phyloP scores from a whole-genome alignment of 208 protist species.

The Wallacemonas sp. region DNA sequence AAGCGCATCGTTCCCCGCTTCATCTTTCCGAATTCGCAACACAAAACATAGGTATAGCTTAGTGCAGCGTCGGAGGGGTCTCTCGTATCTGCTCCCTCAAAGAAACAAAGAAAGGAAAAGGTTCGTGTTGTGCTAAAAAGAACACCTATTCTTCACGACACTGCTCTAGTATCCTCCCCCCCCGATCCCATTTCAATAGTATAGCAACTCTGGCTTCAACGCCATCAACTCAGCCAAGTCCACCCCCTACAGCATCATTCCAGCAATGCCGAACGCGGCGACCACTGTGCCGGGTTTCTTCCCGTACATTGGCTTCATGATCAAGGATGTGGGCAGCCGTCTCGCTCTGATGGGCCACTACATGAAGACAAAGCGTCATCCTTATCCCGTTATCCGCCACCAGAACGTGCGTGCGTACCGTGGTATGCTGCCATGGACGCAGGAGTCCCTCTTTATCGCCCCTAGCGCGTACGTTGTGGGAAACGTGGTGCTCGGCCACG shows the following conservation, averaged over 20 bases:
- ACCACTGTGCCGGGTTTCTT: slow-evolving; percentile 59
- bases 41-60: too few species aligned
- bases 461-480: slow-evolving; percentile 84
- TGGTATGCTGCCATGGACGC: slow-evolving; percentile 83
- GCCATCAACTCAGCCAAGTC: too few species aligned
- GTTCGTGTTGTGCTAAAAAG: too few species aligned
- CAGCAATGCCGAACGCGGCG: slow-evolving; percentile 51
- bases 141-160: too few species aligned
- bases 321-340: slow-evolving; percentile 82
- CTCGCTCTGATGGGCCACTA: slow-evolving; percentile 71
- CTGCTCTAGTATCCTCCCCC: too few species aligned
- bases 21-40: too few species aligned
- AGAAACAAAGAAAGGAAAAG: too few species aligned
- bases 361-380: slow-evolving; percentile 58
- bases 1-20: too few species aligned
- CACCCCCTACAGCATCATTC: slow-evolving; percentile 4
- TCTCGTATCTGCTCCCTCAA: too few species aligned
- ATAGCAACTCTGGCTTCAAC: too few species aligned
- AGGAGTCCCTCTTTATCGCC: slow-evolving; percentile 86
- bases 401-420: slow-evolving; percentile 87
- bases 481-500: slow-evolving; percentile 82
- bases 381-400: slow-evolving; percentile 85
- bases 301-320: slow-evolving; percentile 82
- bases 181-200: too few species aligned
- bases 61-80: too few species aligned